A percentile compares a stretch with the other conserved stretches of the same genome.
These are phyloP conservation scores for Darksidea phi DNA, from an alignment of 495 filamentous ascomycete species.

Conservation along the genomic window DNA sequence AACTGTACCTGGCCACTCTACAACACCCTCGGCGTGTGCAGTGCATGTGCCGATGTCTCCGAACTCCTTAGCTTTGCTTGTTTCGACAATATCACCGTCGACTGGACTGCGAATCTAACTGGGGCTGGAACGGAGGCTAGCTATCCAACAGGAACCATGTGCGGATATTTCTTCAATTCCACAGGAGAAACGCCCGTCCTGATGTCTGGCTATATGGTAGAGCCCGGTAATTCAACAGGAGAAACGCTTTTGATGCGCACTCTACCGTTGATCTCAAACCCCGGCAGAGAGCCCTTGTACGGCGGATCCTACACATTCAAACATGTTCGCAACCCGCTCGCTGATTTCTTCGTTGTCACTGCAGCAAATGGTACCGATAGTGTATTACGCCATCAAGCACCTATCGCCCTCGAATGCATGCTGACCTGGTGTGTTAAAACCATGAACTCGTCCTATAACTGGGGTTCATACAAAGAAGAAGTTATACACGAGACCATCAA, in stretches of 20 bases:
- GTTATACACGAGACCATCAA: not conserved
- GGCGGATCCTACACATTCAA: conserved; percentile 25
- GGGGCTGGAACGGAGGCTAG: not conserved
- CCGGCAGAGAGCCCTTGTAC: not conserved
- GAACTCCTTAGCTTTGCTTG: conserved; percentile 10
- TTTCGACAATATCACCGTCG: not conserved
- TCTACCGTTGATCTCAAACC: conserved; percentile 15
- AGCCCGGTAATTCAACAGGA: not conserved
- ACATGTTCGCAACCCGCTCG: conserved; percentile 23
- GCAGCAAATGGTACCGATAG: conserved; percentile 1
- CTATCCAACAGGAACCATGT: not conserved
- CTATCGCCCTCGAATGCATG: conserved; percentile 26
- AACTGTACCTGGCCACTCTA: conserved; percentile 14
- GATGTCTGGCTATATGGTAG: conserved; percentile 23
- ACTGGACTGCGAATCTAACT: conserved; percentile 7
- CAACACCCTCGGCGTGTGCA: conserved; percentile 14
- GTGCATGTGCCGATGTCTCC: not conserved
- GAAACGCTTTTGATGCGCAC: conserved; percentile 16
- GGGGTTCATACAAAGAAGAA: conserved; percentile 6
- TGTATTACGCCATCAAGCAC: conserved; percentile 14
- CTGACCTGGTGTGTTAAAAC: conserved; percentile 25
- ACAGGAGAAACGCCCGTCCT: conserved; percentile 18
- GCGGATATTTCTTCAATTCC: conserved; percentile 22
- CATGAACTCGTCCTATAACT: conserved; percentile 2
- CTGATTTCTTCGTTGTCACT: conserved; percentile 11